Evolutionary conservation across 371 early-diverging fungal genomes (phyloP).

Genomic region (Polyrhizophydium stewartii): DNA sequence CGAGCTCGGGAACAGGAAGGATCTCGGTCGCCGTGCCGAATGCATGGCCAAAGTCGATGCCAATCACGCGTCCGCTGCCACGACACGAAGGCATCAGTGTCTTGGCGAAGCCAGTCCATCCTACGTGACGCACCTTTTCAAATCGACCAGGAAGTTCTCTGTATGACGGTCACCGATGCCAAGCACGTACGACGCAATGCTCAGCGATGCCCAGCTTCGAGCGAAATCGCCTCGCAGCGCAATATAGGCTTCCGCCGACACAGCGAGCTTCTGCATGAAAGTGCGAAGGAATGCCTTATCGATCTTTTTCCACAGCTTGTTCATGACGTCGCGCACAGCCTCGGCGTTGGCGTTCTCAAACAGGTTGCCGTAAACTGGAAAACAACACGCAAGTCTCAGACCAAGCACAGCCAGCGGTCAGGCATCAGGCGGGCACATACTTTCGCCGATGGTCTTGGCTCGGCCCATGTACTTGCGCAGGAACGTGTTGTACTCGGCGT

Average conservation of each 20-base stretch:
- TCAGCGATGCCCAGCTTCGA: constrained; percentile 55
- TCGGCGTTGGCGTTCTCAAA: constrained; percentile 43
- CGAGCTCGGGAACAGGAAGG: constrained; percentile 63
- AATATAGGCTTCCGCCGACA: constrained; percentile 65
- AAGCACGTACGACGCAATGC: constrained; percentile 59
- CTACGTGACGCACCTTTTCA: constrained; percentile 50
- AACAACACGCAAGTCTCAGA: background rate
- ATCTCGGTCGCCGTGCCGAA: constrained; percentile 70
- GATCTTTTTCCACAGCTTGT: constrained; percentile 25
- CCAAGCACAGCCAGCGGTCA: background rate
- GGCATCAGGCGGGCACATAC: background rate
- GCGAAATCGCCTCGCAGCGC: constrained; percentile 54
- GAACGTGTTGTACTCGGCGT: constrained; percentile 14
- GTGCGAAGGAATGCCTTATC: constrained; percentile 39
- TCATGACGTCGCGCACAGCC: constrained; percentile 39
- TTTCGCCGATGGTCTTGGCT: constrained; percentile 11
- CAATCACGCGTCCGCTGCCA: constrained; percentile 52
- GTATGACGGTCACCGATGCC: constrained; percentile 70
- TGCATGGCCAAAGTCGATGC: constrained; percentile 74
- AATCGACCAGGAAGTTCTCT: constrained; percentile 62
- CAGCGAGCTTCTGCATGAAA: constrained; percentile 47
- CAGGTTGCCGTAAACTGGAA: constrained; percentile 49
- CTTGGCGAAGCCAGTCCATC: no score
- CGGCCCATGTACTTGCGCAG: constrained; percentile 6
- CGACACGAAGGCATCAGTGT: background rate